Evolutionary conservation across 75 land plant genomes (phyloP).

Genomic region (Ceratopteris richardii): DNA sequence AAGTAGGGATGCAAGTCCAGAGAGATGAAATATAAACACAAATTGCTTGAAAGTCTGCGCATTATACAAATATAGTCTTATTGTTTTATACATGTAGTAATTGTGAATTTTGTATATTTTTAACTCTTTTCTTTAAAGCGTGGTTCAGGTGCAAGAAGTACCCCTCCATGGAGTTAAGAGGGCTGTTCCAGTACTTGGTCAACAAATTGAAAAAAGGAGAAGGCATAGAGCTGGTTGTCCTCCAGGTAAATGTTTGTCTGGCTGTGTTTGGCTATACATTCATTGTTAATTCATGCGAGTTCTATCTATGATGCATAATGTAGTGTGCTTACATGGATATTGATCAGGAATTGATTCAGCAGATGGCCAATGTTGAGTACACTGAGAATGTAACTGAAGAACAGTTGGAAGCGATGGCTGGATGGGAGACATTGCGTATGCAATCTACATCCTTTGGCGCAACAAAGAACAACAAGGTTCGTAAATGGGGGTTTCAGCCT

Average conservation of each 20-base stretch:
- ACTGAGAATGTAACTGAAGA: constrained; percentile 98
- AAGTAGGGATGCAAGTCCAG: too few species aligned
- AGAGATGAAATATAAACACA: too few species aligned
- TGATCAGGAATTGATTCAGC: constrained; percentile 86
- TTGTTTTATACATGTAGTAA: too few species aligned
- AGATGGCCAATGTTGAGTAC: constrained; percentile 98
- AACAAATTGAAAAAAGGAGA: constrained; percentile 87
- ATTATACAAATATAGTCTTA: too few species aligned
- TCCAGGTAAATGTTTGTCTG: constrained; percentile 58
- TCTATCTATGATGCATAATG: too few species aligned
- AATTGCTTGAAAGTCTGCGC: too few species aligned
- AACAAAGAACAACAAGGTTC: constrained; percentile 82
- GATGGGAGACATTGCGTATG: constrained; percentile 84
- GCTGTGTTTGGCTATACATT: neutral
- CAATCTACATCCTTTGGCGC: constrained; percentile 91
- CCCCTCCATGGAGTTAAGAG: constrained; percentile 98
- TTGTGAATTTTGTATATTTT: too few species aligned
- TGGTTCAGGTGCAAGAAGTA: constrained; percentile 99
- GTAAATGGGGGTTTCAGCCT: neutral
- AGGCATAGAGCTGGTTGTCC: constrained; percentile 85
- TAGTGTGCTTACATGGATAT: too few species aligned
- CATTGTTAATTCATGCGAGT: neutral
- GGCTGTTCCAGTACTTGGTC: constrained; percentile 95
- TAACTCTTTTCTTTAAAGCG: too few species aligned
- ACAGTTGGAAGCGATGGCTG: constrained; percentile 95